Evolutionary conservation across 2,329 filamentous ascomycete genomes (phyloP).

Genomic region (Paecilomyces sp.): DNA sequence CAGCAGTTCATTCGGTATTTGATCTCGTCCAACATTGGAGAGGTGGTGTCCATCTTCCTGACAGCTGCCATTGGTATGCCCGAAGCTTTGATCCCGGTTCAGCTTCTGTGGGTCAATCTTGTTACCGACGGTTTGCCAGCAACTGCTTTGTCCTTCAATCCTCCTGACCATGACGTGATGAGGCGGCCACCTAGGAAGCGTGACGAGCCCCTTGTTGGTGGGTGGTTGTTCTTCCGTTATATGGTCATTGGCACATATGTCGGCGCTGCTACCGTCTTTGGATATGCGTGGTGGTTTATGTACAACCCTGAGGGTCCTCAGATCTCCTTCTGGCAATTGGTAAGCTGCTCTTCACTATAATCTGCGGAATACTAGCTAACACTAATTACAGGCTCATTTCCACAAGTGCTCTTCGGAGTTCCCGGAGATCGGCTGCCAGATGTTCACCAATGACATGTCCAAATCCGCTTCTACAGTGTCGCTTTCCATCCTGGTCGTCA

Average conservation of each 20-base stretch:
- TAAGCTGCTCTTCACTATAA: constrained; percentile 27
- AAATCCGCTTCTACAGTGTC: constrained; percentile 90
- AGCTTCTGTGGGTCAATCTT: constrained; percentile 97
- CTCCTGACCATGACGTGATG: constrained; percentile 98
- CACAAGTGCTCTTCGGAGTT: constrained; percentile 84
- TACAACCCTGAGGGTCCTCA: constrained; percentile 85
- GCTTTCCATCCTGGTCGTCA: constrained; percentile 84
- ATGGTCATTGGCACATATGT: constrained; percentile 95
- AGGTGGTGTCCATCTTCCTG: constrained; percentile 97
- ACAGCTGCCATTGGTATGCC: constrained; percentile 96
- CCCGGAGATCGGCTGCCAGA: constrained; percentile 81
- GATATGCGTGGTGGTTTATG: constrained; percentile 99
- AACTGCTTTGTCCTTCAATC: constrained; percentile 95
- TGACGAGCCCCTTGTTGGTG: constrained; percentile 84
- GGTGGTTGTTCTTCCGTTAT: constrained; percentile 97
- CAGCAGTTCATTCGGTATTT: constrained; percentile 99
- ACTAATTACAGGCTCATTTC: constrained; percentile 61
- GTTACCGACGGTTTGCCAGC: constrained; percentile 96
- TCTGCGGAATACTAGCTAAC: constrained; percentile 7
- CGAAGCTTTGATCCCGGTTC: constrained; percentile 91
- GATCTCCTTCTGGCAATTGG: constrained; percentile 81
- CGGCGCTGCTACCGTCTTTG: constrained; percentile 86
- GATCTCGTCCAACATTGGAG: constrained; percentile 98
- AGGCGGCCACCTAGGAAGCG: constrained; percentile 82
- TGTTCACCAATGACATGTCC: constrained; percentile 80